phyloP scores from a whole-genome alignment of 164 flowering plant genomes.

The Macadamia integrifolia region DNA sequence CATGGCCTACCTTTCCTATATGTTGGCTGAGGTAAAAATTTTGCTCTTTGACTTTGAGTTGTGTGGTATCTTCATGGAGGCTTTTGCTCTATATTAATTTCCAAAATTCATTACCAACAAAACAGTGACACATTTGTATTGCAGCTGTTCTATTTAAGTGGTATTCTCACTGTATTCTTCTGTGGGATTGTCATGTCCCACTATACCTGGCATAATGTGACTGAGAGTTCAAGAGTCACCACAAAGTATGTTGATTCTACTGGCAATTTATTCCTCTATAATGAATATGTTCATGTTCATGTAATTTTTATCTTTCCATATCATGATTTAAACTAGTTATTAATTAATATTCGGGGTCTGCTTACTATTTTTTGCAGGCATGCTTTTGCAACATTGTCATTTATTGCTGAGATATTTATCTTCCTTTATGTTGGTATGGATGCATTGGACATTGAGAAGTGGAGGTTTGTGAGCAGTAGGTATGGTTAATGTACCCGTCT shows the following conservation, averaged over 20 bases:
- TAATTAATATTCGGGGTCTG: background rate
- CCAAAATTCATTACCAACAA: background rate
- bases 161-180: slow-evolving; percentile 49
- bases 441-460: slow-evolving; percentile 86
- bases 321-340: background rate
- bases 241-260: slow-evolving; percentile 24
- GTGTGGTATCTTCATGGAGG: too few species aligned
- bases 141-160: slow-evolving; percentile 71
- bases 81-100: background rate
- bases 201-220: slow-evolving; percentile 59
- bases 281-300: background rate
- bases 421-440: slow-evolving; percentile 94
- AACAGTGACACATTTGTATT: slow-evolving; percentile 12
- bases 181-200: slow-evolving; percentile 63
- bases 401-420: slow-evolving; percentile 74
- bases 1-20: slow-evolving; percentile 86
- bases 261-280: background rate
- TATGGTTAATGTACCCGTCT: slow-evolving; percentile 9
- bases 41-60: background rate
- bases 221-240: slow-evolving; percentile 46
- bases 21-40: slow-evolving; percentile 70
- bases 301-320: background rate
- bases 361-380: slow-evolving; percentile 42
- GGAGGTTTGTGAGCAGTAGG: slow-evolving; percentile 61
- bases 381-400: slow-evolving; percentile 82